phyloP scores from a whole-genome alignment of 2,329 filamentous ascomycete species.

The Hypoxylon sp. region DNA sequence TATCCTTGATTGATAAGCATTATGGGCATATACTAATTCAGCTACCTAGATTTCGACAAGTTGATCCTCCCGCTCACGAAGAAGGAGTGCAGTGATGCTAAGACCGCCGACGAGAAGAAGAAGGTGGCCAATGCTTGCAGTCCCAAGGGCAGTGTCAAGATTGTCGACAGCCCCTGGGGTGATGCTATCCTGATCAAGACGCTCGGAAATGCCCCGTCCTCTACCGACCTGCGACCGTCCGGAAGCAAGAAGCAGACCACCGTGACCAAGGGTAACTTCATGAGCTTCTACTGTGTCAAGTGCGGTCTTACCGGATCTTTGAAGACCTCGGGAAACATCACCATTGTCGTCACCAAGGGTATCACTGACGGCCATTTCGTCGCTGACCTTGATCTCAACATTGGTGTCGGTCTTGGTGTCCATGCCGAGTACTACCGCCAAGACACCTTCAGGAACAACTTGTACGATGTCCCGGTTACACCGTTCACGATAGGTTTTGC shows the following conservation, averaged over 20 bases:
- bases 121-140: conserved; percentile 14
- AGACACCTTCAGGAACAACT: conserved; percentile 7
- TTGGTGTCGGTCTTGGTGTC: conserved; percentile 10
- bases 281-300: conserved; percentile 21
- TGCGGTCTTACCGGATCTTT: conserved; percentile 12
- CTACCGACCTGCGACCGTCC: neutral
- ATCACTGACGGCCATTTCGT: conserved; percentile 15
- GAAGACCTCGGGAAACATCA: conserved; percentile 13
- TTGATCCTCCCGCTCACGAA: conserved; percentile 4
- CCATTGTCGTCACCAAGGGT: conserved; percentile 6
- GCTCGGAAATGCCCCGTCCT: conserved; percentile 1
- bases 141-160: conserved; percentile 11
- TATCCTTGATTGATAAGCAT: no score
- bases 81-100: conserved; percentile 9
- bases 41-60: conserved; percentile 13
- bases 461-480: conserved; percentile 10
- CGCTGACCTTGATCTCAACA: conserved; percentile 6
- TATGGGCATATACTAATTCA: no score
- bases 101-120: conserved; percentile 16
- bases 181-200: conserved; percentile 13
- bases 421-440: conserved; percentile 12
- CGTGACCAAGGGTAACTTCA: conserved; percentile 10
- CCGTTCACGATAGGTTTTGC: conserved; percentile 13
- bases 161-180: conserved; percentile 16
- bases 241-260: conserved; percentile 15